Evolutionary conservation across 305 asterid genomes (phyloP), one percentile per base, ranked within the genome.

Genomic region (Caryopteris hybrid): DNA sequence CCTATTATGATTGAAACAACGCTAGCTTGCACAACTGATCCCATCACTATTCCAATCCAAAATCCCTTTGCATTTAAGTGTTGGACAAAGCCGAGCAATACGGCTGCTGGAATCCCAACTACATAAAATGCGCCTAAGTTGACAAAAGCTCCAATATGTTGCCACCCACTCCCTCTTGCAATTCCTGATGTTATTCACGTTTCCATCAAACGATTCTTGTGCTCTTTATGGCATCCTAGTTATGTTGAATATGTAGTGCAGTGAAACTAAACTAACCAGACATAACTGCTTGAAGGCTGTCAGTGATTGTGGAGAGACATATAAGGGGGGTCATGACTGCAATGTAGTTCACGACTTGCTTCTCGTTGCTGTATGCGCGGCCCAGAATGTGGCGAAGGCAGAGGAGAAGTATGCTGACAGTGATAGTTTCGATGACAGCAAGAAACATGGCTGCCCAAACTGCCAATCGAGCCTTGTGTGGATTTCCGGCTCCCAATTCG

Each of bases 121-220:
- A 71, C 3, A 51, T 78, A 83, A 66, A 74, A 83, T 31, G 84
- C 75, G n/a, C 65, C 84, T 23, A 81, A 56, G 62, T 83, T 83
- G 4, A 78, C 72, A 57, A 76, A 80, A 18, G 82, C 86, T 45
- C 88, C 86, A 2, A 78, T 71, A 13, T 62, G 70, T 39, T 83
- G 86, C 88, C 84, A 83, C n/a, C 86, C 88, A 69, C 86, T 63
- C 51, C 81, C 86, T 58, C 88, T 80, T 16, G 84, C 86, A 54
- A 83, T 54, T 43, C 88, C 88, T 83, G 45, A 57, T 41, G 14
- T 4, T 38, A 4, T 4, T n/a, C n/a, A n/a, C n/a, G n/a, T n/a
- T n/a, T n/a, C n/a, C n/a, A n/a, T n/a, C n/a, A n/a, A n/a, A n/a
- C n/a, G n/a, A n/a, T n/a, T n/a, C n/a, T n/a, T n/a, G n/a, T n/a